Base-by-base conservation (phyloP, 305 asterid species). In the Solanum hybrid region DNA sequence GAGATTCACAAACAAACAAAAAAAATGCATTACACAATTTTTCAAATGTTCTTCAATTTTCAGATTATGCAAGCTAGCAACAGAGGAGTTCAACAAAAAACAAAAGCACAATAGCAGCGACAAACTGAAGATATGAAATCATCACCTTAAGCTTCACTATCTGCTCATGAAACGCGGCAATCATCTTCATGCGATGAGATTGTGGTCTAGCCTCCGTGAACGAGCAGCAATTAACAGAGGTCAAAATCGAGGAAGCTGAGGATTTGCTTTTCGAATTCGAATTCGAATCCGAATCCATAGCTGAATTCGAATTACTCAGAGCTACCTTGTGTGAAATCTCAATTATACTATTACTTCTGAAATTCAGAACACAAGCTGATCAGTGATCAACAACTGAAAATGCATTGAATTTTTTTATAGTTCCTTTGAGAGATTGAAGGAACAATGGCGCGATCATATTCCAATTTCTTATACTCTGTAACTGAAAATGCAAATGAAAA, bases 71-170 rank as follows among this genome's bases (percentile, higher is more conserved):
- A 38, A 80, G 22, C 35, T 38, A 40, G 24, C 86, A 14, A 36
- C 17, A 22, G 13, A 69, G 64, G 31, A 38, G 16, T 22, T 82
- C 86, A 86, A 89, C 87, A 24, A 22, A 26, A 27, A 37, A 22
- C 31, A 34, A 26, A 27, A 85, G 10, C 82, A 72, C 38, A 29
- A n/a, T 42, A 64, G 56, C 34, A 42, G 42, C n/a, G 9, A 16
- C 5, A 20, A 29, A 35, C 11, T 10, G 13, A 13, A 2, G 5
- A 35, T 5, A 85, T 31, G 13, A 88, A 90, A 1, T 87, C 37
- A 29, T 90, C 87, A 95, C 98, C 96, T 94, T 92, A 88, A 94
- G 91, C 84, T 91, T 94, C 92, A 94, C 89, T 79, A 32, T 40
- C 64, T 42, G 4, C 14, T 85, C 46, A 6, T 84, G 32, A 78